Conservation (phyloP, 1,139 yeast species). For the Zygosaccharomyces sapae region DNA sequence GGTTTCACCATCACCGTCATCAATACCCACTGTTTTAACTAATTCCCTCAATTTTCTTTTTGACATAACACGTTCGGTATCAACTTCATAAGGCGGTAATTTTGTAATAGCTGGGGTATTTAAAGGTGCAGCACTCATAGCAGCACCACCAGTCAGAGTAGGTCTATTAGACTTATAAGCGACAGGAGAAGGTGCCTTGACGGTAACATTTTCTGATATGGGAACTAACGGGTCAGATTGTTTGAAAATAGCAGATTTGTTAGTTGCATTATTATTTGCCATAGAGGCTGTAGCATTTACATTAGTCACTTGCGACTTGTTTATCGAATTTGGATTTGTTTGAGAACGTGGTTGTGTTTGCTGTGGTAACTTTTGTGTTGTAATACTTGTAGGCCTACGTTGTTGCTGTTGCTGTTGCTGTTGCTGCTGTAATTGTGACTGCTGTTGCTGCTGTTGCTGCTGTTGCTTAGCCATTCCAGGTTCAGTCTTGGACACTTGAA, state of each 20-base stretch:
- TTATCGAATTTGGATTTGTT: constrained; percentile 10
- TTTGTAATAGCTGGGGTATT: constrained; percentile 73
- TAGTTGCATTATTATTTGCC: constrained; percentile 28
- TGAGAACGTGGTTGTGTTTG: constrained; percentile 13
- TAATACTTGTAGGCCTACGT: constrained; percentile 12
- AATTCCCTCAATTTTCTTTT: constrained; percentile 85
- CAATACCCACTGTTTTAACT: constrained; percentile 75
- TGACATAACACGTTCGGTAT: constrained; percentile 78
- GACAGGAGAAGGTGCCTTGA: constrained; percentile 61
- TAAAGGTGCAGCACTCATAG: constrained; percentile 59
- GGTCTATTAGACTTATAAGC: constrained; percentile 67
- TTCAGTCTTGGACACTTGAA: constrained; percentile 9
- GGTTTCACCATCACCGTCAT: constrained; percentile 85
- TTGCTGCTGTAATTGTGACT: constrained; percentile 14
- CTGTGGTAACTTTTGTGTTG: constrained; percentile 16
- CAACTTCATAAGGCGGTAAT: constrained; percentile 78
- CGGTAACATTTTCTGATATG: constrained; percentile 63
- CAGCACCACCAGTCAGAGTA: constrained; percentile 80
- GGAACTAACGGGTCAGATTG: constrained; percentile 70
- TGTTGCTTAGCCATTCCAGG: constrained; percentile 9
- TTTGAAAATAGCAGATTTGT: constrained; percentile 49
- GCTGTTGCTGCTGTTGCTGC: constrained; percentile 25
- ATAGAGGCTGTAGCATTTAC: constrained; percentile 43
- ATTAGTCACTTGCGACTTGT: constrained; percentile 36
- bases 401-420: constrained; percentile 14